phyloP scores from a whole-genome alignment of 2,329 filamentous ascomycete species.

The Fusarium nisikadoi region DNA sequence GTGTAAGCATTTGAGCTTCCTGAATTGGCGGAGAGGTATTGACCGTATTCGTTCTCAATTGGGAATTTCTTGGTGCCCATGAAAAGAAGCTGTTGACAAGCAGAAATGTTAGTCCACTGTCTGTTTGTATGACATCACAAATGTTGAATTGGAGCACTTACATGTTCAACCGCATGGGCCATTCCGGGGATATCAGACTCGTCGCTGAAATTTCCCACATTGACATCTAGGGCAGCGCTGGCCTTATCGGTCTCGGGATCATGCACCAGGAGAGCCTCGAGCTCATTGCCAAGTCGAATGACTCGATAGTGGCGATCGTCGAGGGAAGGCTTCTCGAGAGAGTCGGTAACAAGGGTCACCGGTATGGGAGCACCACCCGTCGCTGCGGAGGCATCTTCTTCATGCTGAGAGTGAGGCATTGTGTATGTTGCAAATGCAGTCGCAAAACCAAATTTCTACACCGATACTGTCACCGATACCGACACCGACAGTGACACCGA shows the following conservation, averaged over 20 bases:
- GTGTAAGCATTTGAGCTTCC: slow-evolving; percentile 97
- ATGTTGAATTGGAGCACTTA: slow-evolving; percentile 48
- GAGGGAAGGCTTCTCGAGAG: slow-evolving; percentile 82
- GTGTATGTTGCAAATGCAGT: slow-evolving; percentile 25
- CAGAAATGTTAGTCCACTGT: slow-evolving; percentile 23
- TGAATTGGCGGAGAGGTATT: slow-evolving; percentile 89
- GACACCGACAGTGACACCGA: slow-evolving; percentile 28
- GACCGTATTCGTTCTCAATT: slow-evolving; percentile 93
- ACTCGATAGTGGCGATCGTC: slow-evolving; percentile 91
- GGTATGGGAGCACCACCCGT: slow-evolving; percentile 43
- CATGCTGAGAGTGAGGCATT: slow-evolving; percentile 48
- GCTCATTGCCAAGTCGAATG: slow-evolving; percentile 82
- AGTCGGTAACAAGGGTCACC: slow-evolving; percentile 67
- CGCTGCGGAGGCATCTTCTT: slow-evolving; percentile 36
- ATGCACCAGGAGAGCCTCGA: slow-evolving; percentile 92
- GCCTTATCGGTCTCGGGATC: slow-evolving; percentile 97
- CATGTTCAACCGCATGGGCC: slow-evolving; percentile 95
- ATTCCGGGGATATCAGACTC: slow-evolving; percentile 90
- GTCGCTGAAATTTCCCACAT: slow-evolving; percentile 96
- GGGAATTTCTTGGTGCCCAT: slow-evolving; percentile 99
- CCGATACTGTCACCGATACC: slow-evolving; percentile 11
- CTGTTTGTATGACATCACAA: not conserved
- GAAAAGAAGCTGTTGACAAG: slow-evolving; percentile 75
- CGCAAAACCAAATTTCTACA: slow-evolving; percentile 20
- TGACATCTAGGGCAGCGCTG: slow-evolving; percentile 93